Evolutionary conservation across 192 early-diverging fungal species (phyloP).

Genomic region (Coemansia sp.): DNA sequence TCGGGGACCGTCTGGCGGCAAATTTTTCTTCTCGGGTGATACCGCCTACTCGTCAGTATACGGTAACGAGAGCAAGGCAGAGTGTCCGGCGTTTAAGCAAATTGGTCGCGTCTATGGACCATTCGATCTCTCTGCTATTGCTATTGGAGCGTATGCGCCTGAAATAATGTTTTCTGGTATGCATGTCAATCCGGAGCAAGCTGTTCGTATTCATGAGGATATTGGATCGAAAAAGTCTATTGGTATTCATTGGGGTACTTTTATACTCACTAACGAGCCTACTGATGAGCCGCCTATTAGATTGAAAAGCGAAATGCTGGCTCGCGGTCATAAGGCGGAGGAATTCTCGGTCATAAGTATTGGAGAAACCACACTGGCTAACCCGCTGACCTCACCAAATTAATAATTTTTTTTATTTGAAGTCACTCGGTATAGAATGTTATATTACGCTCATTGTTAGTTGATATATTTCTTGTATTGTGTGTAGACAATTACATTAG

Average conservation of each 20-base stretch:
- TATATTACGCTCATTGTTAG: not conserved
- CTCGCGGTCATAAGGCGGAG: not conserved
- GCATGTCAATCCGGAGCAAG: slow-evolving; percentile 82
- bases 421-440: not conserved
- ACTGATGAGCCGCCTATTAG: slow-evolving; percentile 70
- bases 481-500: not conserved
- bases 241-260: slow-evolving; percentile 90
- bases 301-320: not conserved
- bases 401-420: not conserved
- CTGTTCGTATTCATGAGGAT: slow-evolving; percentile 79
- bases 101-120: slow-evolving; percentile 77
- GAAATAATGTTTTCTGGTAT: slow-evolving; percentile 68
- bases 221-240: slow-evolving; percentile 66
- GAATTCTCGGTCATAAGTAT: slow-evolving; percentile 39
- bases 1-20: slow-evolving; percentile 34
- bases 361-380: slow-evolving; percentile 53
- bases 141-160: slow-evolving; percentile 86
- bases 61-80: slow-evolving; percentile 59
- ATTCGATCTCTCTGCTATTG: slow-evolving; percentile 76
- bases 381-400: not conserved
- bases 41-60: slow-evolving; percentile 77
- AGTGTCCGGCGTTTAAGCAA: slow-evolving; percentile 84
- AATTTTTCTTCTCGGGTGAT: slow-evolving; percentile 63
- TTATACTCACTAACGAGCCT: slow-evolving; percentile 73
- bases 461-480: not conserved